Base-by-base conservation (phyloP, 805 yeast genomes). In the Ogataea corticis region DNA sequence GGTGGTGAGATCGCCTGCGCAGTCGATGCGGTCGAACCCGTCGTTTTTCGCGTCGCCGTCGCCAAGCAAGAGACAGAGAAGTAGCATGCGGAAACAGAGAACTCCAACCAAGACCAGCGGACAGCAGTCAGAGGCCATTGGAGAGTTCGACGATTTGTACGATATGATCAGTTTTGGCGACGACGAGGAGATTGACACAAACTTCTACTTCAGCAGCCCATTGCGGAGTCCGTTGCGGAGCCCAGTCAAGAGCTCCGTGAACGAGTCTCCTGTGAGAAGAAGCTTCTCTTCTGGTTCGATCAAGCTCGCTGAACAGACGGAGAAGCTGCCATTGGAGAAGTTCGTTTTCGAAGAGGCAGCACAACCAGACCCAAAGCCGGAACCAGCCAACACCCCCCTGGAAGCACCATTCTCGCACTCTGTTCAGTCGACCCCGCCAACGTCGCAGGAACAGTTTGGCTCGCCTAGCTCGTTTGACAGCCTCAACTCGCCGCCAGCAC, bases 1-100 rank as follows among this genome's bases (percentile, higher is more conserved):
- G 38, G 67, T 79, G n/a, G 68, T 72, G 28, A 57, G 57, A 38
- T 62, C 66, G 0, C 63, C 65, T 2, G 38, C 52, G 25, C 39
- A 55, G 31, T 54, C 56, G 23, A 18, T 15, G 23, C 23, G 17
- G 13, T 7, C 37, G 15, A 44, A 28, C 16, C 14, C 38, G 9
- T 48, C 54, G 28, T 14, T 35, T 9, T 29, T 35, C 30, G 35
- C 51, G 5, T 41, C 51, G 4, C 34, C 41, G 5, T 47, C 52
- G 6, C 44, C 49, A 17, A 30, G 35, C 3, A 49, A 38, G 17
- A 33, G 23, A n/a, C 42, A 12, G 27, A 37, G 34, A 14, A 23
- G 31, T 29, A 40, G 51, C 31, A 40, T 45, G 29, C 17, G 44
- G 39, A 51, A 43, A 29, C 30, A 38, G 21, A 31, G 23, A 23